Evolutionary conservation across 2,329 filamentous ascomycete genomes (phyloP).

Genomic region (Penicillium brasilianum): DNA sequence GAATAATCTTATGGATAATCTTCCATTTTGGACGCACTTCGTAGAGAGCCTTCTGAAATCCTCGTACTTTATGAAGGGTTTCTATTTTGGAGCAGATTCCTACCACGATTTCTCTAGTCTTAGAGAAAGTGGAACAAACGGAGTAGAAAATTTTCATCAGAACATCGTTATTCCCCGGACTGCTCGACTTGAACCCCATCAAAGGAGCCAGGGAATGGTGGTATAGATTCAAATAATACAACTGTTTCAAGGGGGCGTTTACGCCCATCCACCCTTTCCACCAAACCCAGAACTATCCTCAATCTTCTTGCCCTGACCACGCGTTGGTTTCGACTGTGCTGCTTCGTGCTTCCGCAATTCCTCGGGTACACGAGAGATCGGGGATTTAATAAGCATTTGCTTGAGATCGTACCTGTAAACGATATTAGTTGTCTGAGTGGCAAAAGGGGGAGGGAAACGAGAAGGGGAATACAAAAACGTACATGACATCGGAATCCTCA

Average conservation of each 20-base stretch:
- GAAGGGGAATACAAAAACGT: conserved; percentile 37
- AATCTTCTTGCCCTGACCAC: conserved; percentile 54
- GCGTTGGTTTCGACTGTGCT: conserved; percentile 79
- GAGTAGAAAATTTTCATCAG: background rate
- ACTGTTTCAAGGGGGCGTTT: conserved; percentile 3
- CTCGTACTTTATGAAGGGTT: no score
- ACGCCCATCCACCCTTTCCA: conserved; percentile 44
- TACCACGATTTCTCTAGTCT: no score
- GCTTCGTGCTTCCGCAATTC: conserved; percentile 88
- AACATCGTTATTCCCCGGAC: background rate
- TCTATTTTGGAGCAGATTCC: no score
- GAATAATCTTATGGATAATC: conserved; percentile 20
- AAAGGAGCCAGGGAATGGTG: background rate
- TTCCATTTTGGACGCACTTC: background rate
- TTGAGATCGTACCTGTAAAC: conserved; percentile 74
- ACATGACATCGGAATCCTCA: conserved; percentile 88
- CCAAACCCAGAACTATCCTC: conserved; percentile 49
- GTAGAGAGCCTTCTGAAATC: background rate
- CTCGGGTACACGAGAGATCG: conserved; percentile 86
- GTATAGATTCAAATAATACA: conserved; percentile 18
- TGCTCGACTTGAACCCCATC: background rate
- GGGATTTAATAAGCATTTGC: conserved; percentile 92
- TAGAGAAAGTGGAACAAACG: no score
- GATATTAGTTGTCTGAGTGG: conserved; percentile 21
- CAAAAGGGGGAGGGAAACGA: no score